These are phyloP conservation scores for Ascosphaera acerosa DNA, from an alignment of 2,329 filamentous ascomycete genomes.

Conservation along the genomic window DNA sequence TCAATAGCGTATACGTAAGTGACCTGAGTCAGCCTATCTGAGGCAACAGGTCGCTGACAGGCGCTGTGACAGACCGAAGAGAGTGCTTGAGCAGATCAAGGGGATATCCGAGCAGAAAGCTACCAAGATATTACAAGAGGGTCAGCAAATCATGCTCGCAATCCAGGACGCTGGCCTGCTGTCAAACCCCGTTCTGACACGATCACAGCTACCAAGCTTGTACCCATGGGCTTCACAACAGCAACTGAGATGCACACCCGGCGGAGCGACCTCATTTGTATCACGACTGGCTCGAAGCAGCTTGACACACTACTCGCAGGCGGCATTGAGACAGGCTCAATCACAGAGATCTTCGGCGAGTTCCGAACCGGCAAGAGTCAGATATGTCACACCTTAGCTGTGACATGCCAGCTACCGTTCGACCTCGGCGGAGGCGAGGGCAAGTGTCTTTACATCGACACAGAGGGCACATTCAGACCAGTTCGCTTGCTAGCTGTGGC, in stretches of 20 bases:
- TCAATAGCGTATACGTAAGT: constrained; percentile 74
- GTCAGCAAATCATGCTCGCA: constrained; percentile 23
- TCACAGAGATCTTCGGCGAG: constrained; percentile 94
- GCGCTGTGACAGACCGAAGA: constrained; percentile 27
- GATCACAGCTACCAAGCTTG: constrained; percentile 58
- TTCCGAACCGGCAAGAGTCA: constrained; percentile 97
- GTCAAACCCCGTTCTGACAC: too few relatives aligned
- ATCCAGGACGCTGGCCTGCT: too few relatives aligned
- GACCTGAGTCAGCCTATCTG: constrained; percentile 1
- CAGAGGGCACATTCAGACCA: constrained; percentile 87
- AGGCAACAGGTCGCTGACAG: constrained; percentile 2
- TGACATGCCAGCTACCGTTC: constrained; percentile 91
- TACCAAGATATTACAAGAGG: constrained; percentile 69
- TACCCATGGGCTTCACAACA: constrained; percentile 97
- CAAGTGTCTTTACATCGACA: constrained; percentile 96
- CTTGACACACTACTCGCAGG: constrained; percentile 85
- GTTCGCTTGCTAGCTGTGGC: constrained; percentile 78
- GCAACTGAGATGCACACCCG: constrained; percentile 97
- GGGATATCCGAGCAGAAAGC: constrained; percentile 96
- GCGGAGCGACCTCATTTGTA: constrained; percentile 88
- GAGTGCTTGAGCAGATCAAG: constrained; percentile 80
- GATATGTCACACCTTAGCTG: constrained; percentile 93
- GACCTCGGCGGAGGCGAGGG: constrained; percentile 98
- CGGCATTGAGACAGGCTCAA: constrained; percentile 87
- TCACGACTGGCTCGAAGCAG: constrained; percentile 94